phyloP scores from a whole-genome alignment of 257 asterid genomes.

The Lithospermum erythrorhizon region DNA sequence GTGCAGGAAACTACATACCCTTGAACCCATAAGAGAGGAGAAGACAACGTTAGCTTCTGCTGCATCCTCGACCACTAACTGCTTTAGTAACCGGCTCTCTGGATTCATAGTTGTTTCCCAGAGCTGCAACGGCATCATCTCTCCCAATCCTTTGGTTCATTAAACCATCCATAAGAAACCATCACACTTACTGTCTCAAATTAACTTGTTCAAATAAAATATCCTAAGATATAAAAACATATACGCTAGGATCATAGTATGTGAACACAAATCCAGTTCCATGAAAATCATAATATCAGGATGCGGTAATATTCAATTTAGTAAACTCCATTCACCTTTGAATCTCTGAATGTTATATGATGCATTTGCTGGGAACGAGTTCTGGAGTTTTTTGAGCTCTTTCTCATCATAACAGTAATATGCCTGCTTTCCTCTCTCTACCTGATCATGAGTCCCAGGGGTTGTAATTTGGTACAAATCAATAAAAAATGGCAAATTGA shows the following conservation, averaged over 20 bases:
- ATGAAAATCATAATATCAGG: too few species aligned
- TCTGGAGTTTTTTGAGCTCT: slow-evolving; percentile 57
- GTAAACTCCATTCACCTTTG: slow-evolving; percentile 88
- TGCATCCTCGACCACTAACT: slow-evolving; percentile 67
- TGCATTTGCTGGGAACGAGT: slow-evolving; percentile 80
- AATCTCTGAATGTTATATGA: slow-evolving; percentile 95
- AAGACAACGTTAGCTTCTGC: slow-evolving; percentile 80
- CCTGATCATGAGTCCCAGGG: slow-evolving; percentile 35
- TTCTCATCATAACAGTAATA: slow-evolving; percentile 77
- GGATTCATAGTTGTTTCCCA: slow-evolving; percentile 98
- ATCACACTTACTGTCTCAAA: background rate
- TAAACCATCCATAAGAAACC: background rate
- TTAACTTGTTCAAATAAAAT: background rate
- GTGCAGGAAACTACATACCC: slow-evolving; percentile 33
- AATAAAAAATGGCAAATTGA: too few species aligned
- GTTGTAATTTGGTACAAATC: background rate
- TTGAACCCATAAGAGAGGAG: slow-evolving; percentile 93
- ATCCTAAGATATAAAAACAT: too few species aligned
- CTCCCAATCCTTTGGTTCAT: slow-evolving; percentile 75
- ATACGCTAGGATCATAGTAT: too few species aligned
- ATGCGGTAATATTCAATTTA: background rate
- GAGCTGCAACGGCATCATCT: slow-evolving; percentile 98
- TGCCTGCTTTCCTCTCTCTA: slow-evolving; percentile 85
- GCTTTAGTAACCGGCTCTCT: slow-evolving; percentile 69
- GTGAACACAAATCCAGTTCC: too few species aligned